Evolutionary conservation across 768 basidiomycete species (phyloP), one percentile per base, ranked within the genome.

Genomic region (Phaeotremella skinneri): DNA sequence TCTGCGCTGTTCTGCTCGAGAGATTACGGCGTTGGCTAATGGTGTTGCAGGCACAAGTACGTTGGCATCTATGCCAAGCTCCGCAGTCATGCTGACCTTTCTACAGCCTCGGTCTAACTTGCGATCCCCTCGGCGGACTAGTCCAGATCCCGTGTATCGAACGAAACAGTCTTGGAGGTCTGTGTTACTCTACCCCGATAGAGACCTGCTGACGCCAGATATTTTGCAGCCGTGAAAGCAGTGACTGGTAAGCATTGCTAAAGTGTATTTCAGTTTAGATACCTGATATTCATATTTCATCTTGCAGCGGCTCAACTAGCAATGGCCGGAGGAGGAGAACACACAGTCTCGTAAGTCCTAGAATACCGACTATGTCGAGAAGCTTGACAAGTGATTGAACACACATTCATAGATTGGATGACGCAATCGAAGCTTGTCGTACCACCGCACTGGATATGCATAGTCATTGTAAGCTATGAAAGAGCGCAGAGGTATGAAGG

Each of bases 111-210:
- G 65, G 76, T 2, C 76, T 98, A 56, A 97, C 93, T 1, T 97
- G 93, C 71, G 92, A 96, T 76, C 93, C 93, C 0, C 52, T 74
- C 21, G 72, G 90, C 64, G 91, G 91, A 0, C 82, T 93, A 11
- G 91, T 94, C 2, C 91, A 96, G 74, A 90, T 96, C 6, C 93
- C 93, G 4, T 98, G 94, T 73, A 96, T 96, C 58, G 91, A 91
- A 77, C 69, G 87, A 78, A 78, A 76, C 60, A 50, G 58, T 4
- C 61, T 72, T 32, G 75, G 73, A 7, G 71, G 70, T 39, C 20
- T 17, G 70, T 69, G 39, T 49, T 59, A 27, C 53, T 63, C n/a
- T 23, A 50, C 62, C n/a, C 63, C 58, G 4, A 43, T 17, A 26
- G 14, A 48, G 52, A 42, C 14, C 29, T 27, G 26, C 49, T 56